Conservation (phyloP, 257 asterid genomes). For the Solanum chilense region DNA sequence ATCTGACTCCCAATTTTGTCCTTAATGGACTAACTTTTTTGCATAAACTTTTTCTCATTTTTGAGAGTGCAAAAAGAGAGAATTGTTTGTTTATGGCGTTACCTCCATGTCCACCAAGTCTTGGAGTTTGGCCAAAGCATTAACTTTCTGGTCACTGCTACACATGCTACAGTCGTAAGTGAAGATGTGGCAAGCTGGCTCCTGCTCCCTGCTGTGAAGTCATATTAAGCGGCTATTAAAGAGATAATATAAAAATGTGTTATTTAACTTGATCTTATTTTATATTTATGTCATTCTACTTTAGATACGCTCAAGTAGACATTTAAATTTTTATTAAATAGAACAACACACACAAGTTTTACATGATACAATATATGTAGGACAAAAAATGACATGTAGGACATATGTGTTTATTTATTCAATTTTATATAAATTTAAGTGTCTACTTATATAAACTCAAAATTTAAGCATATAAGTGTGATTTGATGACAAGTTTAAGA, state of each 20-base stretch:
- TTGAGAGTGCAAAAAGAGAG: neutral
- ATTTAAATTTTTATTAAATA: no score
- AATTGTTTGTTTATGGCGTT: neutral
- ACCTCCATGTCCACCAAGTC: neutral
- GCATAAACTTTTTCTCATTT: neutral
- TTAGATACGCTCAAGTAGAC: no score
- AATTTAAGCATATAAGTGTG: no score
- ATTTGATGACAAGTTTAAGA: no score
- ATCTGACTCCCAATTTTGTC: neutral
- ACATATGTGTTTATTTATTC: no score
- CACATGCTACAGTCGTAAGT: neutral
- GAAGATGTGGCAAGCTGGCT: neutral
- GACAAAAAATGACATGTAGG: no score
- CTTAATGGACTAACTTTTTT: neutral
- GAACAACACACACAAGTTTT: no score
- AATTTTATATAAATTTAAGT: no score
- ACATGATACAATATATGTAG: no score
- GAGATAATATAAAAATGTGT: no score
- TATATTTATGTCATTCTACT: accelerated
- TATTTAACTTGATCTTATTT: accelerated
- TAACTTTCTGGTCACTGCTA: neutral
- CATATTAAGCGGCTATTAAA: neutral
- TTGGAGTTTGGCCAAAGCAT: neutral
- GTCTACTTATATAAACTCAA: no score
- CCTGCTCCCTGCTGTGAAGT: neutral